These are phyloP conservation scores for Coelastrella sp. DNA, from an alignment of 139 green algal genomes.

Conservation along the genomic window DNA sequence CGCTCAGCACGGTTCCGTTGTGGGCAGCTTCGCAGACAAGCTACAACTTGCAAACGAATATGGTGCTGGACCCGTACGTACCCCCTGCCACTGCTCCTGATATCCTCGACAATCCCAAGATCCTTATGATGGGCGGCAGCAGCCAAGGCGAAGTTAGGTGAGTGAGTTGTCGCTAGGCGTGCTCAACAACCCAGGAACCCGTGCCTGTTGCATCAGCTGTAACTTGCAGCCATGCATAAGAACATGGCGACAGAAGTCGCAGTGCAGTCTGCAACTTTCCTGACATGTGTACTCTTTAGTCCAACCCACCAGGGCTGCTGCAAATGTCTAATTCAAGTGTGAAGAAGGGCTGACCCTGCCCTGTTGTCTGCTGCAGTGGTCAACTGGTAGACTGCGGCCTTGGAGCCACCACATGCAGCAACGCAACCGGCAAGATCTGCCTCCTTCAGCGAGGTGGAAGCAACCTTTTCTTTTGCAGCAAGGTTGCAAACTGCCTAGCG, in stretches of 20 bases:
- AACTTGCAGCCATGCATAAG: too few relatives aligned
- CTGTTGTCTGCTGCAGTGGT: background rate
- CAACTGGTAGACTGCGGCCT: background rate
- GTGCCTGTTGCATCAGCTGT: background rate
- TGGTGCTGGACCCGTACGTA: background rate
- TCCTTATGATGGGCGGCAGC: background rate
- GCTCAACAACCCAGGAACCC: background rate
- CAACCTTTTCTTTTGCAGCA: background rate
- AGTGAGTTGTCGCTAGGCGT: background rate
- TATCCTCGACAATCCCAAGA: background rate
- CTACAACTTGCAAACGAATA: background rate
- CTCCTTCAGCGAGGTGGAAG: background rate
- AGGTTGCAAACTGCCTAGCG: conserved; percentile 20
- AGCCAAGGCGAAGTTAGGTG: background rate
- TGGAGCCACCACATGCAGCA: background rate
- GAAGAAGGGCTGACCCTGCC: background rate
- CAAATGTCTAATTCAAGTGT: too few relatives aligned
- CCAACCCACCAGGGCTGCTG: too few relatives aligned
- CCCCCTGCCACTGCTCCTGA: background rate
- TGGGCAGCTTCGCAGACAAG: background rate
- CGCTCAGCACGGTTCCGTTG: conserved; percentile 1
- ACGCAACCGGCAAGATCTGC: background rate
- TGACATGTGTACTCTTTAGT: too few relatives aligned
- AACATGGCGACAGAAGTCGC: too few relatives aligned
- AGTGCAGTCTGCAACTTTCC: too few relatives aligned